Percentiles rank a stretch among this genome's conserved stretches.
Conservation (phyloP, 352 stramenopile species). For the Aphanomyces astaci region DNA sequence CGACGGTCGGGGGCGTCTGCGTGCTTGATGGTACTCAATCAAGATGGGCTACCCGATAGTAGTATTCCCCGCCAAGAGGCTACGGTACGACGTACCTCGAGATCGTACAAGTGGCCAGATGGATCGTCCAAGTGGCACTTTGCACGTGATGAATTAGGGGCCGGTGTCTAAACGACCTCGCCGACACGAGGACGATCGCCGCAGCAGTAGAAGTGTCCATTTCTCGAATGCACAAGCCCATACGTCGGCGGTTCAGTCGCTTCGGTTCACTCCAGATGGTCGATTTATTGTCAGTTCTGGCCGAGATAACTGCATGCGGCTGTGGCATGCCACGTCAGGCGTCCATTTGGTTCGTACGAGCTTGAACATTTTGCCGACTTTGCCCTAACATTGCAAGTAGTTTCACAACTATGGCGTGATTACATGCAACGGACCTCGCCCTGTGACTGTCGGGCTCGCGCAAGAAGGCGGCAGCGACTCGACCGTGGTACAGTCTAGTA, state of each 20-base stretch:
- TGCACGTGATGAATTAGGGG: too few relatives aligned
- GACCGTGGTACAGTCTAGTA: slow-evolving; percentile 39
- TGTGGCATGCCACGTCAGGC: slow-evolving; percentile 55
- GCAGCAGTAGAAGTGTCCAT: slow-evolving; percentile 29
- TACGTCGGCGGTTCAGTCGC: slow-evolving; percentile 40
- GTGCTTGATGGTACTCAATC: slow-evolving; percentile 74
- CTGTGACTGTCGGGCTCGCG: slow-evolving; percentile 48
- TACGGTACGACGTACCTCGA: background rate
- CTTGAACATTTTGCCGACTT: background rate
- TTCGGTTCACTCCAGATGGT: slow-evolving; percentile 57
- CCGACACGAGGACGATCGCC: slow-evolving; percentile 43
- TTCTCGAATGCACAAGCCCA: slow-evolving; percentile 47
- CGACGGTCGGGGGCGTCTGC: slow-evolving; percentile 70
- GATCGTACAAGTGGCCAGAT: too few relatives aligned
- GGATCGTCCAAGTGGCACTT: too few relatives aligned
- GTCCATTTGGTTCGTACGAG: slow-evolving; percentile 32
- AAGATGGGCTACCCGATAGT: slow-evolving; percentile 44
- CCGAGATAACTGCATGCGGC: slow-evolving; percentile 45
- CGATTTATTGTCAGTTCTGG: slow-evolving; percentile 55
- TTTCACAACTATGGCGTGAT: slow-evolving; percentile 64
- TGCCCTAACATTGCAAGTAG: background rate
- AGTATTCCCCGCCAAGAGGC: slow-evolving; percentile 32
- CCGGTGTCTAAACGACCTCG: background rate
- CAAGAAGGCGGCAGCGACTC: slow-evolving; percentile 43
- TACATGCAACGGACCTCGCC: slow-evolving; percentile 30